Evolutionary conservation across 2,329 filamentous ascomycete species (phyloP).

Genomic region (Aspergillus intermedius): DNA sequence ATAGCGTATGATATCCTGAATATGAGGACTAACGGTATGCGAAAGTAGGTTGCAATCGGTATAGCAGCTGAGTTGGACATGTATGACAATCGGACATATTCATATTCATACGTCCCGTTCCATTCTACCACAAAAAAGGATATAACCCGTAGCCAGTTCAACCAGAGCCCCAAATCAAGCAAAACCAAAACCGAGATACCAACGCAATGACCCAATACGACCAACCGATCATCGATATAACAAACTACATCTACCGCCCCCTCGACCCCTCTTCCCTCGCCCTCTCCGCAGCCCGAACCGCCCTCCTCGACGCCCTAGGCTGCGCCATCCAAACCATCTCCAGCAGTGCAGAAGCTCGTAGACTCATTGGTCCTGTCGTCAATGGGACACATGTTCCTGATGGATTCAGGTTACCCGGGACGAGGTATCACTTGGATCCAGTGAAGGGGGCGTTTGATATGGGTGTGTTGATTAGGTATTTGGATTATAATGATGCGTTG

Average conservation of each 20-base stretch:
- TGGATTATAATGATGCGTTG: conserved; percentile 40
- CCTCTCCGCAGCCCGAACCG: conserved; percentile 12
- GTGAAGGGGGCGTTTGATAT: conserved; percentile 36
- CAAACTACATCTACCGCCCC: conserved; percentile 17
- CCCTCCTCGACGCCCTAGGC: conserved; percentile 20
- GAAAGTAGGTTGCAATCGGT: too few species aligned
- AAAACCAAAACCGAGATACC: background rate
- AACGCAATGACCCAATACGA: conserved; percentile 22
- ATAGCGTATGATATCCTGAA: too few species aligned
- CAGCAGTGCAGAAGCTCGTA: conserved; percentile 13
- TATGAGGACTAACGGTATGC: too few species aligned
- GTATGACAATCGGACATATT: too few species aligned
- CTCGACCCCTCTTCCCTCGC: conserved; percentile 11
- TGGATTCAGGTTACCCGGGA: conserved; percentile 36
- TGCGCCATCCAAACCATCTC: conserved; percentile 20
- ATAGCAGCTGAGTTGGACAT: too few species aligned
- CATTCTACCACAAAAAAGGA: too few species aligned
- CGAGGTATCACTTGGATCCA: conserved; percentile 29
- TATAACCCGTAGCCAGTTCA: background rate
- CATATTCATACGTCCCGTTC: too few species aligned
- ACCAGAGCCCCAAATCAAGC: background rate
- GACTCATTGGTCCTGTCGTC: conserved; percentile 12
- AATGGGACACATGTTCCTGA: conserved; percentile 15
- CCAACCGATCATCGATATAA: conserved; percentile 30
- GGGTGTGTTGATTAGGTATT: conserved; percentile 33